These are phyloP conservation scores for Carnegiea gigantea DNA, from an alignment of 179 eudicot species.

Conservation along the genomic window DNA sequence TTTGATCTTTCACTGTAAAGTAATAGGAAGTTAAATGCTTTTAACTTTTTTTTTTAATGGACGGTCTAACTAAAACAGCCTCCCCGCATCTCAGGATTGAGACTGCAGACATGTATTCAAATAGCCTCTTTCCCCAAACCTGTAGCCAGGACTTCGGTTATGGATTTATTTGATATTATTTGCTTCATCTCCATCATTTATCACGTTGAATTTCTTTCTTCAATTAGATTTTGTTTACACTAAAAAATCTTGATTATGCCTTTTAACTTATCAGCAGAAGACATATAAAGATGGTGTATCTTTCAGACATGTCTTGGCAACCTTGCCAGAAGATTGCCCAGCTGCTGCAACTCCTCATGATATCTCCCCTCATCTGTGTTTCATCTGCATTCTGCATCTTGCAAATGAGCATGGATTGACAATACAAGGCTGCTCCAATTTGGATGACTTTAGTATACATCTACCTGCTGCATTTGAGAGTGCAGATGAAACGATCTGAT, in stretches of 20 bases:
- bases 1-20: no score
- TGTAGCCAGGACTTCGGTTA: background rate
- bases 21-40: no score
- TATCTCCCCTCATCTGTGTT: conserved; percentile 84
- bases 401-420: conserved; percentile 77
- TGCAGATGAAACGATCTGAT: conserved; percentile 17
- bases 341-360: conserved; percentile 64
- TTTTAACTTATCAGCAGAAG: conserved; percentile 11
- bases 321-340: conserved; percentile 62
- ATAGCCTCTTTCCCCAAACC: background rate
- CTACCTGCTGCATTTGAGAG: conserved; percentile 21
- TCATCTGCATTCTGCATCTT: conserved; percentile 72
- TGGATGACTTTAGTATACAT: conserved; percentile 55
- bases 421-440: conserved; percentile 47
- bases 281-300: conserved; percentile 47
- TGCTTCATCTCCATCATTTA: background rate
- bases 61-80: no score
- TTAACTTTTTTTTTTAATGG: no score
- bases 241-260: background rate
- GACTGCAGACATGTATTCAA: background rate
- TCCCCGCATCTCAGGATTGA: background rate
- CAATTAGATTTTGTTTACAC: background rate
- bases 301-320: conserved; percentile 59
- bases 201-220: background rate
- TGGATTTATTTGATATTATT: background rate